A percentile compares a stretch with the other conserved stretches of the same genome.
phyloP scores from a whole-genome alignment of 805 yeast species.

The Candida nemodendra region DNA sequence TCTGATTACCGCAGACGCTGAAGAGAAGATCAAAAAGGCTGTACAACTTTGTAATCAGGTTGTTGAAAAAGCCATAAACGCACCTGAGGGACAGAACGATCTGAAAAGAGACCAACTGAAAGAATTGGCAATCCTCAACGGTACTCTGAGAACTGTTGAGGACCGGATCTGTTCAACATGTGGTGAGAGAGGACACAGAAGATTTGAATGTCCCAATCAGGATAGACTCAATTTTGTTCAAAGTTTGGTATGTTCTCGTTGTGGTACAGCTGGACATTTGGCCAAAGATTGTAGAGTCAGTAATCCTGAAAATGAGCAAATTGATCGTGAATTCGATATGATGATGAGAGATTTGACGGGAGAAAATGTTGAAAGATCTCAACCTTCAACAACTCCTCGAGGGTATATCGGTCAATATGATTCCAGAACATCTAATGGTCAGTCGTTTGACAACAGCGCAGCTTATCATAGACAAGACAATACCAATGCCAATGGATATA shows the following conservation, averaged over 20 bases:
- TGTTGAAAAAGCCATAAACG: constrained; percentile 76
- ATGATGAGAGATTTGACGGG: constrained; percentile 51
- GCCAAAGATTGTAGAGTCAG: constrained; percentile 77
- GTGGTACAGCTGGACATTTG: constrained; percentile 84
- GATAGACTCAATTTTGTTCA: constrained; percentile 44
- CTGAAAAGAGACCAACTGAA: constrained; percentile 86
- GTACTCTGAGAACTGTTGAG: constrained; percentile 78
- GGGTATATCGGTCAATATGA: no score
- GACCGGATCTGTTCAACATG: constrained; percentile 62
- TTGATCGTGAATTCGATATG: constrained; percentile 49
- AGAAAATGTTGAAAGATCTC: constrained; percentile 7
- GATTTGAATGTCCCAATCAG: constrained; percentile 61
- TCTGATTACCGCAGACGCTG: constrained; percentile 77
- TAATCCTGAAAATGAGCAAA: constrained; percentile 22
- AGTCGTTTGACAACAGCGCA: no score
- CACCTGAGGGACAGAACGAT: constrained; percentile 94
- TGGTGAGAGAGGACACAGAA: constrained; percentile 64
- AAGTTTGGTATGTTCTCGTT: constrained; percentile 65
- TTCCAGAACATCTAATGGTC: no score
- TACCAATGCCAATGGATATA: no score
- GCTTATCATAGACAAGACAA: no score
- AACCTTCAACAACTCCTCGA: neutral
- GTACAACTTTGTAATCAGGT: constrained; percentile 70
- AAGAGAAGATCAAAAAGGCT: constrained; percentile 74
- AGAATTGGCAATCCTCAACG: constrained; percentile 90